These are phyloP conservation scores for Globisporangium iwayamae DNA, from an alignment of 352 stramenopile genomes.

Conservation along the genomic window DNA sequence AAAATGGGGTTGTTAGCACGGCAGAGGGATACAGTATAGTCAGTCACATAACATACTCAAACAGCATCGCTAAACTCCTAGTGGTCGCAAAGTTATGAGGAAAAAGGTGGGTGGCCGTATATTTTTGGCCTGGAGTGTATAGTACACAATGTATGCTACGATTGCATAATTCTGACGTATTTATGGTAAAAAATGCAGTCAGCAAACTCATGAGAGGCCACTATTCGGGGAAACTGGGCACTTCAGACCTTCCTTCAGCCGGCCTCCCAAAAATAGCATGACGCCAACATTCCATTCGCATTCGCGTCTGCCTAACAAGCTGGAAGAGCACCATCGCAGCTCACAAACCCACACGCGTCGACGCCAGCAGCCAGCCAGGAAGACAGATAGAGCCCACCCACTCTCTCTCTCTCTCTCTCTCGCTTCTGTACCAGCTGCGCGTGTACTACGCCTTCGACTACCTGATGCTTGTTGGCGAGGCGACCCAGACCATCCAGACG, in stretches of 20 bases:
- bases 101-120: too few species aligned
- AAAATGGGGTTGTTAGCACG: too few species aligned
- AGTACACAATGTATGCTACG: too few species aligned
- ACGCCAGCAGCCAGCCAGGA: neutral
- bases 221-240: neutral
- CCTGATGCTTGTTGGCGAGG: constrained; percentile 13
- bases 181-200: too few species aligned
- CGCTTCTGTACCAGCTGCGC: neutral
- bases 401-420: neutral
- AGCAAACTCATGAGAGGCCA: neutral
- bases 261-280: neutral
- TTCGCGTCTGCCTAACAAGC: neutral
- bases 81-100: too few species aligned
- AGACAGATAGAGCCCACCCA: neutral
- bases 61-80: too few species aligned
- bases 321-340: neutral
- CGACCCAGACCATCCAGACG: constrained; percentile 11
- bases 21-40: too few species aligned
- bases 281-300: neutral
- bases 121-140: too few species aligned
- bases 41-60: too few species aligned
- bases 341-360: too few species aligned
- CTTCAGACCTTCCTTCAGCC: neutral
- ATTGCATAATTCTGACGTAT: too few species aligned
- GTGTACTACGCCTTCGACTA: neutral